Conservation (phyloP, 2,329 filamentous ascomycete genomes). For the Macroventuria anomochaeta region DNA sequence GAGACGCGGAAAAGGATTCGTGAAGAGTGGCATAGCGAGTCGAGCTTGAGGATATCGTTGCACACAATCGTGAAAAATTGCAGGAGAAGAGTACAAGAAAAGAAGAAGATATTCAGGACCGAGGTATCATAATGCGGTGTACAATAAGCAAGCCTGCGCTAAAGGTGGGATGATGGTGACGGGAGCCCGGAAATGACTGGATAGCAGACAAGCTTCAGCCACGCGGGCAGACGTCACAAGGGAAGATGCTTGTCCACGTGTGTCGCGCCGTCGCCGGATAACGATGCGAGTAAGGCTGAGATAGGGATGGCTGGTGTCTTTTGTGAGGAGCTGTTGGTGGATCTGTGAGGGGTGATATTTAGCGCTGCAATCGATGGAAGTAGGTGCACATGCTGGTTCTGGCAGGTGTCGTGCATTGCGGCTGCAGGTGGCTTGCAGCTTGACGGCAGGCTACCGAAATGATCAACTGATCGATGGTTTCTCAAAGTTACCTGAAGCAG, state of each 20-base stretch:
- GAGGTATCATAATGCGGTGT: slow-evolving; percentile 14
- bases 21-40: slow-evolving; percentile 24
- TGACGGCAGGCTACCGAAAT: slow-evolving; percentile 1
- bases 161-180: slow-evolving; percentile 15
- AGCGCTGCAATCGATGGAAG: slow-evolving; percentile 20
- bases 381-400: slow-evolving; percentile 13
- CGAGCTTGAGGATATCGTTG: not conserved
- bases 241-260: slow-evolving; percentile 10
- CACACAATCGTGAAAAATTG: not conserved
- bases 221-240: slow-evolving; percentile 20
- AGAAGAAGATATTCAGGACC: not conserved
- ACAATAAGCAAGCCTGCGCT: slow-evolving; percentile 8
- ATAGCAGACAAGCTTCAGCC: slow-evolving; percentile 17
- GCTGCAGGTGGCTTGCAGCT: slow-evolving; percentile 14
- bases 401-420: slow-evolving; percentile 9
- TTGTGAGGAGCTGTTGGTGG: slow-evolving; percentile 7
- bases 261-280: slow-evolving; percentile 6
- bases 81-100: not conserved
- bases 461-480: not conserved
- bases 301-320: slow-evolving; percentile 9
- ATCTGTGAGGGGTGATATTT: slow-evolving; percentile 21
- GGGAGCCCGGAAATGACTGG: slow-evolving; percentile 13
- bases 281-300: slow-evolving; percentile 3
- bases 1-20: slow-evolving; percentile 39
- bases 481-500: slow-evolving; percentile 1